Evolutionary conservation across 352 stramenopile species (phyloP).

Genomic region (Globisporangium spinosum): DNA sequence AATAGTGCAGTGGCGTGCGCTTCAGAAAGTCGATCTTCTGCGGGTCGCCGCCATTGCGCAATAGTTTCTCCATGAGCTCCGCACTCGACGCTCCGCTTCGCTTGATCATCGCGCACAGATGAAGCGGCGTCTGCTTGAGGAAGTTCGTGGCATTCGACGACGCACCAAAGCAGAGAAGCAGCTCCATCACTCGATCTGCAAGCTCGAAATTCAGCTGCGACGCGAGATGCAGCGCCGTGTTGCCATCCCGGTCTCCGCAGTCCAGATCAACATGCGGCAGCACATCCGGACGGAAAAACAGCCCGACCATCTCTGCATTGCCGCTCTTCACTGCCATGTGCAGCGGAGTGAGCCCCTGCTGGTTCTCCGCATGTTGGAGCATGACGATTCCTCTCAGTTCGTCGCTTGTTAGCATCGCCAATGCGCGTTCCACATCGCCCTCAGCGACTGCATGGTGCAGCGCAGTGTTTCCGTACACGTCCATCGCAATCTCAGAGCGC

Average conservation of each 20-base stretch:
- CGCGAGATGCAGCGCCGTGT: constrained; percentile 62
- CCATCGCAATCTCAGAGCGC: constrained; percentile 28
- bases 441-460: constrained; percentile 43
- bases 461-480: constrained; percentile 56
- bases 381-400: constrained; percentile 36
- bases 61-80: constrained; percentile 57
- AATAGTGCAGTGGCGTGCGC: constrained; percentile 72
- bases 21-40: constrained; percentile 63
- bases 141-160: constrained; percentile 61
- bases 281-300: constrained; percentile 79
- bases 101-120: constrained; percentile 71
- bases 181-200: constrained; percentile 59
- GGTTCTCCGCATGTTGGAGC: constrained; percentile 48
- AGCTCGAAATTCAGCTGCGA: constrained; percentile 57
- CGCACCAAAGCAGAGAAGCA: constrained; percentile 68
- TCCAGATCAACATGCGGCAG: constrained; percentile 65
- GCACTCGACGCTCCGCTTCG: constrained; percentile 33
- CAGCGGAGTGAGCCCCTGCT: constrained; percentile 55
- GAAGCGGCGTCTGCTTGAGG: constrained; percentile 68
- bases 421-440: constrained; percentile 44
- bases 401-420: constrained; percentile 45
- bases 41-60: constrained; percentile 54
- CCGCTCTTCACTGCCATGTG: constrained; percentile 58
- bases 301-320: constrained; percentile 57
- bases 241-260: constrained; percentile 62